Base-by-base conservation (phyloP, 164 flowering plant species). In the Vitis amurensis region DNA sequence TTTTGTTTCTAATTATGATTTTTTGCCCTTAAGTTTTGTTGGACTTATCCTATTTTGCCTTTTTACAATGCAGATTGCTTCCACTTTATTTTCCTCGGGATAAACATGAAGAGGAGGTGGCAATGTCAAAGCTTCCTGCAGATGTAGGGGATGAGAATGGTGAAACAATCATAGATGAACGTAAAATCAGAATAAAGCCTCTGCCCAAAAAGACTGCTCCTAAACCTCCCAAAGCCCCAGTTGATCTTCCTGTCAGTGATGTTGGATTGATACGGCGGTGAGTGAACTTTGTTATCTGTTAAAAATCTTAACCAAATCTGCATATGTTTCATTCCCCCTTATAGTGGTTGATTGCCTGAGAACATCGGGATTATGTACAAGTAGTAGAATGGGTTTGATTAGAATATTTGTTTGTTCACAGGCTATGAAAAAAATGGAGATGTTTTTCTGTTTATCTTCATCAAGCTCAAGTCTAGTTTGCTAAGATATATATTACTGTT, bases 131-230 rank as follows among this genome's bases (percentile, higher is more conserved):
- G 78, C 98, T 96, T 77, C 99, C 99, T 72, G 96, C 97, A 23
- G 99, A 96, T 84, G 99, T 96, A 73, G 98, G 99, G 66, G 99
- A 96, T 82, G 99, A 96, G 82, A 93, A 96, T 88, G 99, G 99
- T 67, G 99, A 96, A 80, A 92, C 99, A 31, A 76, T 78, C 59
- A 86, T 91, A 69, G 92, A 87, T 82, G 99, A 96, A 70, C 97
- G 99, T 49, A 96, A 96, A 83, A 96, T 96, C 77, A 87, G 99
- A 85, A 93, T 96, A 80, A 82, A 85, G 79, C 89, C 97, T 65
- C 82, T 96, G 76, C 99, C 97, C 37, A 86, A 89, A 50, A 85
- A 82, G 78, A 69, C 76, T 63, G 63, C 50, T 37, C 74, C 91
- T 2, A 87, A 70, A 63, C 77, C 85, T 77, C 78, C 91, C 4